Percentiles rank a stretch among this genome's conserved stretches.
phyloP scores from a whole-genome alignment of 2,329 filamentous ascomycete genomes.

The Fusarium sambucinum region DNA sequence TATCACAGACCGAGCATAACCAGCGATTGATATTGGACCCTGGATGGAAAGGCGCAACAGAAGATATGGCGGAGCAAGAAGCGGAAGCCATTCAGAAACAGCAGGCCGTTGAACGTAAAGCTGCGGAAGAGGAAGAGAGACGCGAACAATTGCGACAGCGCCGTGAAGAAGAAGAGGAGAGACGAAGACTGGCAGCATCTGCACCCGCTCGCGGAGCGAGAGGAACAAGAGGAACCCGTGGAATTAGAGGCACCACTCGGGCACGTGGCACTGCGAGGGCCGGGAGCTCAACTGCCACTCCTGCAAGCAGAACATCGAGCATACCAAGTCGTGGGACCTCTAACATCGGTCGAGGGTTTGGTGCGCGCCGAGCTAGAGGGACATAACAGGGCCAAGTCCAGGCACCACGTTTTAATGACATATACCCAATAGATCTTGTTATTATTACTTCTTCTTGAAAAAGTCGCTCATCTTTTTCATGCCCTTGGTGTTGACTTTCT shows the following conservation, averaged over 20 bases:
- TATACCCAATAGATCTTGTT: conserved; percentile 49
- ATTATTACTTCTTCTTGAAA: conserved; percentile 76
- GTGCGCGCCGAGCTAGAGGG: conserved; percentile 52
- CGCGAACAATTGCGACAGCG: conserved; percentile 76
- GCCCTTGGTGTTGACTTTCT: conserved; percentile 89
- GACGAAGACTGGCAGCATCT: conserved; percentile 48
- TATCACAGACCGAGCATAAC: conserved; percentile 97
- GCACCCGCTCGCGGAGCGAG: conserved; percentile 48
- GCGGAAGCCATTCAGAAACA: conserved; percentile 79
- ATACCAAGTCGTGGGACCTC: conserved; percentile 52
- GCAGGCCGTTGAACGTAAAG: conserved; percentile 81
- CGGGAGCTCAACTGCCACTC: conserved; percentile 48
- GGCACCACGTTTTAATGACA: conserved; percentile 37
- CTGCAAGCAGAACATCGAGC: conserved; percentile 47
- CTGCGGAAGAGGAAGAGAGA: conserved; percentile 81
- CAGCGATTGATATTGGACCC: conserved; percentile 91
- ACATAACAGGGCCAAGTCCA: conserved; percentile 42
- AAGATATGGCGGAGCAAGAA: conserved; percentile 89
- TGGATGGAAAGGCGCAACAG: conserved; percentile 87
- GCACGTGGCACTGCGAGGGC: conserved; percentile 41
- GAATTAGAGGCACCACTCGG: conserved; percentile 50
- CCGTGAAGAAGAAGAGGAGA: conserved; percentile 70
- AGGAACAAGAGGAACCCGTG: conserved; percentile 52
- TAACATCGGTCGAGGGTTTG: conserved; percentile 53
- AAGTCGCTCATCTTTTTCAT: conserved; percentile 99